Evolutionary conservation across 1,139 yeast genomes (phyloP).

Genomic region (Debaryomycetaceae sp.): DNA sequence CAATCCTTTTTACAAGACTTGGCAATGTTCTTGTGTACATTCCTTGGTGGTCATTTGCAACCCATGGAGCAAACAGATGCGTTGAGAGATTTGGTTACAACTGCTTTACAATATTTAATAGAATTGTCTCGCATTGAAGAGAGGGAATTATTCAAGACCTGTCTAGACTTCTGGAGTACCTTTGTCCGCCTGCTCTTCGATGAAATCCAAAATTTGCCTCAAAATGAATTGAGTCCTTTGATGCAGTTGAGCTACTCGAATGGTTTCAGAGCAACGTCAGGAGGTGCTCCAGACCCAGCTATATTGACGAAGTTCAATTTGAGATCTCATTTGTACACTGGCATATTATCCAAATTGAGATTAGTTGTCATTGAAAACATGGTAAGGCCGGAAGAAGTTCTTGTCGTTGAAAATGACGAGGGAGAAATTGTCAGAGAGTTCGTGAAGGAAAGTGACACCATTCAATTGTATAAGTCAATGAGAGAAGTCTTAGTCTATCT

Average conservation of each 20-base stretch:
- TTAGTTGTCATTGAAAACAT: constrained; percentile 91
- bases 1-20: constrained; percentile 95
- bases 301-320: constrained; percentile 70
- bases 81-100: constrained; percentile 57
- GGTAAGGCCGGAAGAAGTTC: constrained; percentile 98
- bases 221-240: constrained; percentile 67
- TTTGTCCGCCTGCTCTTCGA: constrained; percentile 77
- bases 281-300: constrained; percentile 88
- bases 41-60: constrained; percentile 69
- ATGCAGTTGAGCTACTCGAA: constrained; percentile 64
- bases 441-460: constrained; percentile 94
- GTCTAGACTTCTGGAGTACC: constrained; percentile 90
- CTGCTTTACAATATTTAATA: constrained; percentile 76
- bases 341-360: constrained; percentile 75
- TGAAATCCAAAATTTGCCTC: constrained; percentile 81
- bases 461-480: constrained; percentile 90
- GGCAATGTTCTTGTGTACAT: constrained; percentile 89
- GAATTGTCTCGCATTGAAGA: constrained; percentile 90
- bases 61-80: constrained; percentile 66
- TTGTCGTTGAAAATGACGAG: constrained; percentile 95
- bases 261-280: constrained; percentile 45
- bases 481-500: constrained; percentile 92
- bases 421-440: constrained; percentile 98
- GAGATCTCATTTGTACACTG: constrained; percentile 79
- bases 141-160: constrained; percentile 91